phyloP scores from a whole-genome alignment of 2,329 filamentous ascomycete species.

The Penicillium sp. region DNA sequence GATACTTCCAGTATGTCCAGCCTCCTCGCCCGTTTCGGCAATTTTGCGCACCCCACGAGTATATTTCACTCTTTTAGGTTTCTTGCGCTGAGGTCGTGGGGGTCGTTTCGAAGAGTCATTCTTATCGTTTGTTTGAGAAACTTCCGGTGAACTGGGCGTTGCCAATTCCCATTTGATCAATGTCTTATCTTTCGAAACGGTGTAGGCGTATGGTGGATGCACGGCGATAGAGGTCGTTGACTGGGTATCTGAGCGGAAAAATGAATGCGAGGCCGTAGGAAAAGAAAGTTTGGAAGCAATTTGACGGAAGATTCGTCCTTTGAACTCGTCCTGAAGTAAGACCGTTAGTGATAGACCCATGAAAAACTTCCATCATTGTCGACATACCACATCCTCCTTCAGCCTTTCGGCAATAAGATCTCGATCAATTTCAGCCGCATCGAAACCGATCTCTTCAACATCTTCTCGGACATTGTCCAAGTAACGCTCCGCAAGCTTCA shows the following conservation, averaged over 20 bases:
- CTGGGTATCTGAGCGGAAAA: conserved; percentile 73
- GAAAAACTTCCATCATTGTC: neutral
- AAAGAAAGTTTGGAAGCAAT: conserved; percentile 71
- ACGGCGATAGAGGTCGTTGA: conserved; percentile 73
- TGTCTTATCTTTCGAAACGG: conserved; percentile 75
- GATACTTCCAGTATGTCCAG: conserved; percentile 75
- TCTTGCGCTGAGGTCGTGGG: conserved; percentile 43
- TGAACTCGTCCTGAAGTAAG: conserved; percentile 62
- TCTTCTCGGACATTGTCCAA: conserved; percentile 83
- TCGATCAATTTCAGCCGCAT: conserved; percentile 86
- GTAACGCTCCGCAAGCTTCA: conserved; percentile 86
- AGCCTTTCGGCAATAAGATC: conserved; percentile 87
- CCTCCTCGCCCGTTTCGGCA: conserved; percentile 43
- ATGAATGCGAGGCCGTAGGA: conserved; percentile 58
- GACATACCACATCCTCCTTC: conserved; percentile 71
- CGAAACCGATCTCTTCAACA: conserved; percentile 78
- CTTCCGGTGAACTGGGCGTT: conserved; percentile 31
- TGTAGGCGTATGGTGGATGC: conserved; percentile 76
- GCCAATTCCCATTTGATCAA: conserved; percentile 86
- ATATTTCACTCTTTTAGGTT: conserved; percentile 47
- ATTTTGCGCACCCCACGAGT: conserved; percentile 40
- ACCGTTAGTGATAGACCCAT: conserved; percentile 12
- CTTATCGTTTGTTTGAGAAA: conserved; percentile 54
- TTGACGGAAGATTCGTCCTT: conserved; percentile 79
- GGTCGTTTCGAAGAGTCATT: conserved; percentile 57